Evolutionary conservation across 495 filamentous ascomycete genomes (phyloP), one percentile per base, ranked within the genome.

Genomic region (Astrothelium subdiscretum): DNA sequence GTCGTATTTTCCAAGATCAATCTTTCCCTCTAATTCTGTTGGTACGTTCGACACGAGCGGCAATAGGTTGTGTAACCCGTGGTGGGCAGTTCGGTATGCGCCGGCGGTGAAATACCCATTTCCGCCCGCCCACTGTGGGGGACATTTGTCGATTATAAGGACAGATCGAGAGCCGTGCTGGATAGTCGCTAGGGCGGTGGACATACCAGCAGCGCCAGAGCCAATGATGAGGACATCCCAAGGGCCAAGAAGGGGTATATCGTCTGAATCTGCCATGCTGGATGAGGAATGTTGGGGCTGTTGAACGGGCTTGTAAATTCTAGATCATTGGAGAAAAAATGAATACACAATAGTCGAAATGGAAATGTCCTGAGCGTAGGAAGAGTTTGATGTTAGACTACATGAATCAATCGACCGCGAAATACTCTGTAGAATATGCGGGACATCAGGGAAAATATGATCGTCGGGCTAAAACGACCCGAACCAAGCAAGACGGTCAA

Each of bases 51-150:
- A 75, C 27, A 81, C 77, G 3, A 81, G 44, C 20, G 76, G 69
- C 3, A 82, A 69, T 1, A 84, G 58, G 64, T 84, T 80, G 0
- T 59, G 10, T 0, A 81, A 66, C 0, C 82, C 81, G 15, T 68
- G 48, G 62, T 81, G 78, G 8, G 67, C 72, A 8, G 76, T 80
- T 3, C 83, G 75, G 63, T 77, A 81, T 5, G 81, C 81, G 2
- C 80, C 83, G 0, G 82, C 82, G 3, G 82, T 85, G 71, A 83
- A 85, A 60, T 78, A 82, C 12, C 72, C 74, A 63, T 86, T 85
- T 3, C 83, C 82, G 11, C 82, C 82, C 0, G 80, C 80, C 76
- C 80, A 82, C 2, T 73, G 63, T 32, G 72, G 58, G 4, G 81
- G 81, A 52, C 74, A 76, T 69, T 80, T 81, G 62, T 84, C 82